A percentile compares a stretch with the other conserved stretches of the same genome.
Conservation (phyloP, 179 eudicot species). For the Silene coronaria region DNA sequence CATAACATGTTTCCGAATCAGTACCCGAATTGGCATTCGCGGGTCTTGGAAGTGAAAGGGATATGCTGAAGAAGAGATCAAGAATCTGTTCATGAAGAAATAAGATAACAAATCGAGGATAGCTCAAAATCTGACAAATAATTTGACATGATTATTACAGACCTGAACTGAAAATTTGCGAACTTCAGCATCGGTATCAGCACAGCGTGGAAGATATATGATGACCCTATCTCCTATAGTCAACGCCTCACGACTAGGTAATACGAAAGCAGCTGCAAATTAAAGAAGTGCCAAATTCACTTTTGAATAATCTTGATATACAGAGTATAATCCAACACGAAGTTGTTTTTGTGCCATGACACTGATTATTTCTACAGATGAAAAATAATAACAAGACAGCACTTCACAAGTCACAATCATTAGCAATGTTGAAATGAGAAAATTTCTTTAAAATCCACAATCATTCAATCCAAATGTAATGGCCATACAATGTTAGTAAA, state of each 20-base stretch:
- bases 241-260: conserved; percentile 95
- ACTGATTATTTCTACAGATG: not conserved
- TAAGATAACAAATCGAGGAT: conserved; percentile 7
- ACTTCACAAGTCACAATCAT: not conserved
- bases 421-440: not conserved
- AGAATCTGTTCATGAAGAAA: conserved; percentile 54
- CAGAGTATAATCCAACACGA: not conserved
- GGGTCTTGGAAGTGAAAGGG: conserved; percentile 84
- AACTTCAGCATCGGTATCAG: conserved; percentile 83
- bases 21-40: conserved; percentile 37
- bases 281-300: not conserved
- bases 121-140: not conserved
- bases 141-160: conserved; percentile 20
- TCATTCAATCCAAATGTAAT: not conserved
- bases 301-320: not conserved
- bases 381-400: not conserved
- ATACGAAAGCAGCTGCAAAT: conserved; percentile 69
- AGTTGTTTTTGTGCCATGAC: not conserved
- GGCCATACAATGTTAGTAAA: not conserved
- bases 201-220: conserved; percentile 91
- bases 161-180: conserved; percentile 89
- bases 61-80: conserved; percentile 74
- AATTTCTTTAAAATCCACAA: not conserved
- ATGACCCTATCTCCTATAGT: conserved; percentile 86
- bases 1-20: conserved; percentile 60